These are phyloP conservation scores for Chlamydomonas eustigma DNA, from an alignment of 139 green algal genomes.

Conservation along the genomic window DNA sequence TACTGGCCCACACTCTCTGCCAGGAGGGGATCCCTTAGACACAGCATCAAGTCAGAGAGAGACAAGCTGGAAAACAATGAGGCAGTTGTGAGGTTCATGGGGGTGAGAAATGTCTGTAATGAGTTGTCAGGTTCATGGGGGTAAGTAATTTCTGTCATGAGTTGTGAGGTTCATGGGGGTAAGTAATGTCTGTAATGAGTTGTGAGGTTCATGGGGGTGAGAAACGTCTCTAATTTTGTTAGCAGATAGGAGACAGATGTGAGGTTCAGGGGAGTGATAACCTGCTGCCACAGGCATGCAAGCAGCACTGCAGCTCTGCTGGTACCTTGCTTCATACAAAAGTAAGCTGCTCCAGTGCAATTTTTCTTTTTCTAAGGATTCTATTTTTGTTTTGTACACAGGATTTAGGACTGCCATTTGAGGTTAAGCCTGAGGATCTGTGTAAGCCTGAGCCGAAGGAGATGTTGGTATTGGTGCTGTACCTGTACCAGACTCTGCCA, in stretches of 20 bases:
- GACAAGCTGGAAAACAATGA: conserved; percentile 25
- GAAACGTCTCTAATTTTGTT: conserved; percentile 46
- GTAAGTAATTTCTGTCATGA: no score
- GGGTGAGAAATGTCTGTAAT: conserved; percentile 47
- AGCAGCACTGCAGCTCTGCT: no score
- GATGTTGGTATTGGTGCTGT: conserved; percentile 58
- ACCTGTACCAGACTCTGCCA: conserved; percentile 49
- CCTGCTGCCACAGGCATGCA: no score
- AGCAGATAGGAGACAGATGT: no score
- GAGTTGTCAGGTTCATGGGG: no score
- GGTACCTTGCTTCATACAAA: no score
- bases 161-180: no score
- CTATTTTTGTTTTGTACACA: no score
- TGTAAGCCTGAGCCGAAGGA: conserved; percentile 30
- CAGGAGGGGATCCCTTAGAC: conserved; percentile 17
- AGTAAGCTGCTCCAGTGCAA: no score
- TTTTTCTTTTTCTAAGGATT: no score
- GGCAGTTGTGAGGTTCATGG: conserved; percentile 27
- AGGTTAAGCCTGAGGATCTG: conserved; percentile 48
- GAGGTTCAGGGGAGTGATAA: no score
- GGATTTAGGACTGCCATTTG: conserved; percentile 51
- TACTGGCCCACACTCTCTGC: conserved; percentile 57
- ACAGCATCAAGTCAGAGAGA: neutral
- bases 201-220: conserved; percentile 37
- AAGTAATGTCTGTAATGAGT: no score